Evolutionary conservation across 2,329 filamentous ascomycete genomes (phyloP).

Genomic region (Fusarium redolens): DNA sequence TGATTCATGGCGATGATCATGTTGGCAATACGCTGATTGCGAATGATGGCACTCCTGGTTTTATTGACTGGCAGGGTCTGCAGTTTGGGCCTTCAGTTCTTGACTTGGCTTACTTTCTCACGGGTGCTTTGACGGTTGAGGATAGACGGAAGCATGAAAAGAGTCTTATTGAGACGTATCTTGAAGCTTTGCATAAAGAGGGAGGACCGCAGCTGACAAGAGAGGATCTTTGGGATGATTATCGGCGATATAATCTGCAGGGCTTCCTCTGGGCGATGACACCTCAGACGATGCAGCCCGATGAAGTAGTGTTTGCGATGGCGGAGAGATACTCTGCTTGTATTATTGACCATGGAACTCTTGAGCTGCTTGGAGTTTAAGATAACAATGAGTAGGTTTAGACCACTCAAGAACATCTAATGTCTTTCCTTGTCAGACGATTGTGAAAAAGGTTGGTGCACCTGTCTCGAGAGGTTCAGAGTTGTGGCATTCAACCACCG

Average conservation of each 20-base stretch:
- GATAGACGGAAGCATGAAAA: not conserved
- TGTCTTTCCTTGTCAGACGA: too few relatives aligned
- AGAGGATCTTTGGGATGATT: not conserved
- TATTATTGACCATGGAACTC: not conserved
- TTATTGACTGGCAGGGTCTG: not conserved
- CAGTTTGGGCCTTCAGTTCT: constrained; percentile 1
- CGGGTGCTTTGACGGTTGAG: not conserved
- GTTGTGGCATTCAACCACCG: too few relatives aligned
- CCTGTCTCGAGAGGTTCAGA: too few relatives aligned
- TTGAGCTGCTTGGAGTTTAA: not conserved
- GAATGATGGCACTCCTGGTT: not conserved
- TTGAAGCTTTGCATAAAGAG: not conserved
- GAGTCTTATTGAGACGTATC: not conserved
- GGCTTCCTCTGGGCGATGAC: constrained; percentile 5
- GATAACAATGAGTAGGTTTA: not conserved
- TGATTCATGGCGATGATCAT: constrained; percentile 4
- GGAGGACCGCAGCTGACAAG: not conserved
- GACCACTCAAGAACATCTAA: too few relatives aligned
- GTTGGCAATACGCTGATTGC: not conserved
- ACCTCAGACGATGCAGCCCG: not conserved
- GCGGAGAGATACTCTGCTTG: not conserved
- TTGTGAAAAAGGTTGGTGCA: too few relatives aligned
- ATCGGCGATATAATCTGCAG: not conserved
- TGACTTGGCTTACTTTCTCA: not conserved
- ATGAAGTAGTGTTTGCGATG: not conserved